Evolutionary conservation across 2,329 filamentous ascomycete genomes (phyloP).

Genomic region (Scedosporium dehoogii): DNA sequence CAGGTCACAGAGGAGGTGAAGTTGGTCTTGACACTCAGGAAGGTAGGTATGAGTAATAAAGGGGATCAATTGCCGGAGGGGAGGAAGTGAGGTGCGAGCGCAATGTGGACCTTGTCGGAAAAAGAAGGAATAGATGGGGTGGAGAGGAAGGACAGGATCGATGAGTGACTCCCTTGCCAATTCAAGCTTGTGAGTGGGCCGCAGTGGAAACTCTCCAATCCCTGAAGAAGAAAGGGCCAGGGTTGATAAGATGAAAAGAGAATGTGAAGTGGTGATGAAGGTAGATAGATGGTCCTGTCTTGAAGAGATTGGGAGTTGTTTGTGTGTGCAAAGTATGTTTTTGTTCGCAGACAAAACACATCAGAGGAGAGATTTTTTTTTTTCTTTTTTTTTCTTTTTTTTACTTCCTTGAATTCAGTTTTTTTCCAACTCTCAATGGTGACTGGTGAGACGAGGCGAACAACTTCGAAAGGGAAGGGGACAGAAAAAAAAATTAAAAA

Average conservation of each 20-base stretch:
- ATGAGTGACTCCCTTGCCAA: not conserved
- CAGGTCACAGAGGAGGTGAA: not conserved
- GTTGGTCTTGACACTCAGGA: not conserved
- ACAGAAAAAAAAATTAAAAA: not conserved
- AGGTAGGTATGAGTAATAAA: conserved; percentile 4
- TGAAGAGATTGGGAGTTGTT: too few relatives aligned
- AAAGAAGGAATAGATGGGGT: not conserved
- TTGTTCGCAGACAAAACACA: too few relatives aligned
- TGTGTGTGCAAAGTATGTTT: too few relatives aligned
- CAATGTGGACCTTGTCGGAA: conserved; percentile 1
- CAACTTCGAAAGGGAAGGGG: not conserved
- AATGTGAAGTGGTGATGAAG: not conserved
- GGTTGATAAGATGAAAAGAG: not conserved
- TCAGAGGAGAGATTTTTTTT: too few relatives aligned
- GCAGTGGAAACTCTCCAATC: not conserved
- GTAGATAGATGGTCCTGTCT: too few relatives aligned
- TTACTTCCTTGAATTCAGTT: too few relatives aligned
- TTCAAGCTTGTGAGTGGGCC: not conserved
- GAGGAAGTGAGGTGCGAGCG: not conserved
- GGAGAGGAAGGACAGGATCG: not conserved
- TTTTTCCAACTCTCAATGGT: not conserved
- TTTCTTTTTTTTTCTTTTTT: too few relatives aligned
- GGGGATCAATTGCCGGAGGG: not conserved
- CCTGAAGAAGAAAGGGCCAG: too few relatives aligned
- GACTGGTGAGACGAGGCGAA: not conserved